These are phyloP conservation scores for Hypomyces perniciosus DNA, from an alignment of 2,329 filamentous ascomycete species.

Conservation along the genomic window DNA sequence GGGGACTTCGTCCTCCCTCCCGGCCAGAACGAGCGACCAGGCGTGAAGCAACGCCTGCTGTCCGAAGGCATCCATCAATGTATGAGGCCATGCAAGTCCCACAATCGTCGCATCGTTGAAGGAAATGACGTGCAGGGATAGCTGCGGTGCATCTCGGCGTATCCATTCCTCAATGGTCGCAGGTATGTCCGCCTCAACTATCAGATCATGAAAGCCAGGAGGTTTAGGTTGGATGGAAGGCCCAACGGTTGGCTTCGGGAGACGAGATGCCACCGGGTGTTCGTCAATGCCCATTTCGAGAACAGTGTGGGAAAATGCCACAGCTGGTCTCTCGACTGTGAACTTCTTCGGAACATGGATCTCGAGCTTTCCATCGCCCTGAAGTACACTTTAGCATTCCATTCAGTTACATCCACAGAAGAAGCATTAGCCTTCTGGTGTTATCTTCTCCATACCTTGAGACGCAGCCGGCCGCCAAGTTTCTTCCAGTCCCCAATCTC, in stretches of 20 bases:
- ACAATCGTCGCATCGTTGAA: conserved; percentile 46
- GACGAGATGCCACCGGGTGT: conserved; percentile 33
- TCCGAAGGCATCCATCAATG: conserved; percentile 41
- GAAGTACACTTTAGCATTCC: background rate
- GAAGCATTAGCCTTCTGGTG: too few species aligned
- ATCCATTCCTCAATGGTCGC: conserved; percentile 36
- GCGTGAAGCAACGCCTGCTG: conserved; percentile 34
- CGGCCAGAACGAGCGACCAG: conserved; percentile 41
- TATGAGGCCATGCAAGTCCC: conserved; percentile 41
- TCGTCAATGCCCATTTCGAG: conserved; percentile 25
- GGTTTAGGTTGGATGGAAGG: conserved; percentile 15
- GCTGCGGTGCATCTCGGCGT: conserved; percentile 35
- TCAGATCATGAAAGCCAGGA: conserved; percentile 16
- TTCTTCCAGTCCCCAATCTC: conserved; percentile 40
- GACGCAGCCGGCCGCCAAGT: conserved; percentile 37
- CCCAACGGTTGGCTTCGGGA: conserved; percentile 26
- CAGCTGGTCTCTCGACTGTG: conserved; percentile 28
- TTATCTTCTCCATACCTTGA: conserved; percentile 8
- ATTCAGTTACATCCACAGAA: too few species aligned
- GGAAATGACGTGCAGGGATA: conserved; percentile 41
- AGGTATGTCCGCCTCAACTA: conserved; percentile 12
- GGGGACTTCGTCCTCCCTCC: conserved; percentile 35
- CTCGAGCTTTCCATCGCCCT: conserved; percentile 21
- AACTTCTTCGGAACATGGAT: conserved; percentile 28
- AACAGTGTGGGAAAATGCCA: background rate